These are phyloP conservation scores for Colletotrichum paranaense DNA, from an alignment of 2,329 filamentous ascomycete genomes.

Conservation along the genomic window DNA sequence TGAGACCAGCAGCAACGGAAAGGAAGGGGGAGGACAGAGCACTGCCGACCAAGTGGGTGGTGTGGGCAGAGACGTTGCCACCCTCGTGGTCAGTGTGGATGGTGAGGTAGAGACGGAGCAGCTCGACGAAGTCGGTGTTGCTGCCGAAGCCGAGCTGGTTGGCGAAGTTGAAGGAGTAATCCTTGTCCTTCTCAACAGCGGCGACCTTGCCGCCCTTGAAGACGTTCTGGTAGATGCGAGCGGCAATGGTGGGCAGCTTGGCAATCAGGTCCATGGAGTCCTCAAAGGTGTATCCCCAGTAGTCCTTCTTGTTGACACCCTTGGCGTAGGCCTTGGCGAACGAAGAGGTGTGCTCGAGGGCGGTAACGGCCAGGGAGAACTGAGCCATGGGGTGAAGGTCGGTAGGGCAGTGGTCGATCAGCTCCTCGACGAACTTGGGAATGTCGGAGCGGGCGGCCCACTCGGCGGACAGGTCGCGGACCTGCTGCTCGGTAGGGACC, in stretches of 20 bases:
- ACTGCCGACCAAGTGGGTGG: constrained; percentile 96
- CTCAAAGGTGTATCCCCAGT: constrained; percentile 99
- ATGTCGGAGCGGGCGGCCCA: constrained; percentile 98
- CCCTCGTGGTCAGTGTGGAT: constrained; percentile 99
- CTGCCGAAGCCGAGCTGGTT: constrained; percentile 98
- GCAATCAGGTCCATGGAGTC: constrained; percentile 99
- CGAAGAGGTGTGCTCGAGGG: constrained; percentile 96
- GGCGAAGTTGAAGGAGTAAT: constrained; percentile 99
- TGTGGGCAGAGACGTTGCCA: constrained; percentile 98
- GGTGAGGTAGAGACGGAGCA: constrained; percentile 98
- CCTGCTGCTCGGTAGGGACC: constrained; percentile 97
- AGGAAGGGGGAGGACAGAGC: constrained; percentile 98
- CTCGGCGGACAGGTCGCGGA: constrained; percentile 96
- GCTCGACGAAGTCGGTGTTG: constrained; percentile 97
- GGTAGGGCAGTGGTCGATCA: constrained; percentile 99
- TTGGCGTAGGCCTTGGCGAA: constrained; percentile 99
- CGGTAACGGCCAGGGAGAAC: constrained; percentile 97
- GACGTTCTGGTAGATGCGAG: constrained; percentile 99
- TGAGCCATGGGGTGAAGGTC: constrained; percentile 99
- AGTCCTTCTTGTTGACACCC: constrained; percentile 99
- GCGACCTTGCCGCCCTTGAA: constrained; percentile 99
- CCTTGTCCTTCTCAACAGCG: constrained; percentile 96
- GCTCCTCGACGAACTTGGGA: constrained; percentile 98
- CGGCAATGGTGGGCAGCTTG: constrained; percentile 97
- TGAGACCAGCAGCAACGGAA: constrained; percentile 94